A percentile compares a stretch with the other conserved stretches of the same genome.
phyloP scores from a whole-genome alignment of 371 early-diverging fungal species.

The Chytridium lagenaria region DNA sequence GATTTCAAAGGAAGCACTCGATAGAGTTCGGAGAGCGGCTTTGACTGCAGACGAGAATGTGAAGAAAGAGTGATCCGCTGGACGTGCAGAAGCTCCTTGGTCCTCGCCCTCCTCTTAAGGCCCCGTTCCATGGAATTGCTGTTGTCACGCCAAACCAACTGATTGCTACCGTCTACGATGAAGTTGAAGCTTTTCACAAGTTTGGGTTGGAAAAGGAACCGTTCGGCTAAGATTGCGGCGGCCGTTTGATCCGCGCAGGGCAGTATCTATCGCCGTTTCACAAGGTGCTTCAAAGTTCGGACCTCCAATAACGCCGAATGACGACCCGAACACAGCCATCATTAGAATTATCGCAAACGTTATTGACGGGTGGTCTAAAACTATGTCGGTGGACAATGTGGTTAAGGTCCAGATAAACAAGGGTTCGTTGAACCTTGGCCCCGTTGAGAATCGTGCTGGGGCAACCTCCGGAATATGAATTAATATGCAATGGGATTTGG shows the following conservation, averaged over 20 bases:
- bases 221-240: slow-evolving; percentile 17
- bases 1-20: slow-evolving; percentile 19
- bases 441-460: no score
- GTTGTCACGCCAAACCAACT: background rate
- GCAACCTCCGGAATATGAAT: no score
- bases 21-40: background rate
- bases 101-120: background rate
- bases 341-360: background rate
- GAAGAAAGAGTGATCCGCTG: background rate
- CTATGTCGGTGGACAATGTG: background rate
- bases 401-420: background rate
- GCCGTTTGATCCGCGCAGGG: background rate
- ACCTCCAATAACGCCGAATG: background rate
- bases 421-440: background rate
- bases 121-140: slow-evolving; percentile 25
- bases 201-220: slow-evolving; percentile 6
- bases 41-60: background rate
- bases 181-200: background rate
- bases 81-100: background rate
- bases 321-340: background rate
- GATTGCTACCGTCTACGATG: slow-evolving; percentile 17
- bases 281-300: background rate
- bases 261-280: background rate
- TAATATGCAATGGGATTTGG: no score
- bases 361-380: background rate